phyloP scores from a whole-genome alignment of 2,329 filamentous ascomycete genomes.

The Pseudopyricularia javanii region DNA sequence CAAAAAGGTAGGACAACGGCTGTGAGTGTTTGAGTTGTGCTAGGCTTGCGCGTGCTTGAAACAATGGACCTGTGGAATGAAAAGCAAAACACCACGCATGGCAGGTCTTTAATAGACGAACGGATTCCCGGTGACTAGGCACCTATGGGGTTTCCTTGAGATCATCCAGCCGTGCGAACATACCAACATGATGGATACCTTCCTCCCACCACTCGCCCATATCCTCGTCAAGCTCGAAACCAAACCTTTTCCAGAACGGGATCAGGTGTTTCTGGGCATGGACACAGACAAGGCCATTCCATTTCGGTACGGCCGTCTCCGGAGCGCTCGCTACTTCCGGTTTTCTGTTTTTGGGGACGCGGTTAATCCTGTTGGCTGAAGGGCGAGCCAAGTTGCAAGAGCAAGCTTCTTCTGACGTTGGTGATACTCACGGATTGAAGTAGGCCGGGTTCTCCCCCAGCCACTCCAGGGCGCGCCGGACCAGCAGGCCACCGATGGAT shows the following conservation, averaged over 20 bases:
- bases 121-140: not conserved
- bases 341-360: not conserved
- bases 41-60: too few species aligned
- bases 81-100: too few species aligned
- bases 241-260: slow-evolving; percentile 55
- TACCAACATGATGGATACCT: slow-evolving; percentile 73
- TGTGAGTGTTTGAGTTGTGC: too few species aligned
- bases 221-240: slow-evolving; percentile 60
- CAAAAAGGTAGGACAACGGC: too few species aligned
- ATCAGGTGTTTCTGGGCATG: slow-evolving; percentile 64
- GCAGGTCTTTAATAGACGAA: not conserved
- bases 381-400: not conserved
- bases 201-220: slow-evolving; percentile 76
- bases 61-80: too few species aligned
- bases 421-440: slow-evolving; percentile 28
- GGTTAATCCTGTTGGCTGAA: not conserved
- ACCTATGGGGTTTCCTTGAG: not conserved
- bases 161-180: slow-evolving; percentile 47
- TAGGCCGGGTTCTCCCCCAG: slow-evolving; percentile 44
- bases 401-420: slow-evolving; percentile 2
- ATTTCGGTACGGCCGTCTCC: slow-evolving; percentile 32
- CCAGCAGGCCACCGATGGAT: slow-evolving; percentile 52
- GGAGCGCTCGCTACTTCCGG: too few species aligned
- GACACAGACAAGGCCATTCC: slow-evolving; percentile 64
- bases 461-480: slow-evolving; percentile 58